Percentiles rank a stretch among this genome's conserved stretches.
These are phyloP conservation scores for Marasmius oreades DNA, from an alignment of 1,284 basidiomycete genomes.

Conservation along the genomic window DNA sequence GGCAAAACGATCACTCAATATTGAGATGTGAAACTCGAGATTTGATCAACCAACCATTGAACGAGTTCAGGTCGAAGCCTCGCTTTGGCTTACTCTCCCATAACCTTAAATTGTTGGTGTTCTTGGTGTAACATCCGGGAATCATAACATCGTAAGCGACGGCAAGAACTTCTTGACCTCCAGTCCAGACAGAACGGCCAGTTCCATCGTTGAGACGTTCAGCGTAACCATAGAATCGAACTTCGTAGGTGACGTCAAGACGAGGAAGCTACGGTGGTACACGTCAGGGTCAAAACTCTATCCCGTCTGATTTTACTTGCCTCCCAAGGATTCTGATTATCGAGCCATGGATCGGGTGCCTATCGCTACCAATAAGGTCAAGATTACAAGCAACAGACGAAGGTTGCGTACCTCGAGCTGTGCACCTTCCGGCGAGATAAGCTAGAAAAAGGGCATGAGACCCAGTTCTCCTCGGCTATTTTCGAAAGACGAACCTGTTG, in stretches of 20 bases:
- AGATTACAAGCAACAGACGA: neutral
- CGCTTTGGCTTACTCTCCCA: slow-evolving; percentile 88
- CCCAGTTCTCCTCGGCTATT: neutral
- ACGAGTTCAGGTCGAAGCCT: slow-evolving; percentile 89
- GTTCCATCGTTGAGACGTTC: slow-evolving; percentile 62
- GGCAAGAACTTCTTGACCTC: slow-evolving; percentile 88
- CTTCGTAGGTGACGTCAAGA: slow-evolving; percentile 75
- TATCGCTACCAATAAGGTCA: slow-evolving; percentile 39
- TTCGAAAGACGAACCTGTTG: slow-evolving; percentile 51
- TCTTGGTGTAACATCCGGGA: slow-evolving; percentile 78
- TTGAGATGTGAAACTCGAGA: slow-evolving; percentile 1
- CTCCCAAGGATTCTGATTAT: slow-evolving; percentile 87
- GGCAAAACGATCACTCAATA: neutral
- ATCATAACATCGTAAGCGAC: slow-evolving; percentile 91
- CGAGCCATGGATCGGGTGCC: slow-evolving; percentile 92
- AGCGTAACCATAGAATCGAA: slow-evolving; percentile 85
- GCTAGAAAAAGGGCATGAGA: slow-evolving; percentile 20
- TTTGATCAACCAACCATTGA: slow-evolving; percentile 61
- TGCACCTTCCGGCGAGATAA: slow-evolving; percentile 79
- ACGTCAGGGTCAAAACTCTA: neutral
- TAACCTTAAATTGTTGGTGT: slow-evolving; percentile 74
- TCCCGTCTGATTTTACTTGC: slow-evolving; percentile 16
- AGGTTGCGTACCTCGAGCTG: slow-evolving; percentile 65
- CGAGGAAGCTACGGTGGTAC: slow-evolving; percentile 54
- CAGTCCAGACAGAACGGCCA: slow-evolving; percentile 73